phyloP scores from a whole-genome alignment of 2,329 filamentous ascomycete species.

The Sordariomycetes sp. region DNA sequence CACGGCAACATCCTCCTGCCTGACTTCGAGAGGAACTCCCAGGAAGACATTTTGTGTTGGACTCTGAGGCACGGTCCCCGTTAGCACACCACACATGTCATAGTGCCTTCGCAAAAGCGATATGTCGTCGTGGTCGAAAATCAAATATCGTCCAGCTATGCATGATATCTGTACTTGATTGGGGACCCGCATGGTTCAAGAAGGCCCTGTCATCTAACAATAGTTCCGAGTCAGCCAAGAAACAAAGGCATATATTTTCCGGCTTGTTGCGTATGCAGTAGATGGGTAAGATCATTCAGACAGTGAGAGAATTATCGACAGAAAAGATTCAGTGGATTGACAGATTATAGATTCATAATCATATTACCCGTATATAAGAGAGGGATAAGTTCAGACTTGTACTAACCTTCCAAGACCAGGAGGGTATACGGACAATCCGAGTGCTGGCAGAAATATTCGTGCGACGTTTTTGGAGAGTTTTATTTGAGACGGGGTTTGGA shows the following conservation, averaged over 20 bases:
- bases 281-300: constrained; percentile 4
- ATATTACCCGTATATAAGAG: not conserved
- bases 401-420: not conserved
- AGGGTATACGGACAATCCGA: not conserved
- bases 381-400: not conserved
- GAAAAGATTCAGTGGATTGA: constrained; percentile 42
- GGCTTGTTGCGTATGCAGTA: constrained; percentile 1
- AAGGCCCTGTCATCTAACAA: not conserved
- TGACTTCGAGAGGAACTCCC: constrained; percentile 76
- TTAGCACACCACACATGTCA: constrained; percentile 74
- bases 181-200: not conserved
- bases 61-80: constrained; percentile 80
- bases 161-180: constrained; percentile 44
- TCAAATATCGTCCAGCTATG: constrained; percentile 68
- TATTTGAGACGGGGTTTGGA: not conserved
- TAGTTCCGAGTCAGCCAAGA: not conserved
- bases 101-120: constrained; percentile 66
- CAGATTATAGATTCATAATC: constrained; percentile 26
- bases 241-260: not conserved
- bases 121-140: constrained; percentile 78
- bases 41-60: constrained; percentile 93
- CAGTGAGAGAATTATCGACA: constrained; percentile 20
- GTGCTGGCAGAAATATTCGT: not conserved
- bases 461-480: not conserved
- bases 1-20: constrained; percentile 77